A percentile compares a stretch with the other conserved stretches of the same genome.
Conservation (phyloP, 2,329 filamentous ascomycete genomes). For the Fusarium continuum region DNA sequence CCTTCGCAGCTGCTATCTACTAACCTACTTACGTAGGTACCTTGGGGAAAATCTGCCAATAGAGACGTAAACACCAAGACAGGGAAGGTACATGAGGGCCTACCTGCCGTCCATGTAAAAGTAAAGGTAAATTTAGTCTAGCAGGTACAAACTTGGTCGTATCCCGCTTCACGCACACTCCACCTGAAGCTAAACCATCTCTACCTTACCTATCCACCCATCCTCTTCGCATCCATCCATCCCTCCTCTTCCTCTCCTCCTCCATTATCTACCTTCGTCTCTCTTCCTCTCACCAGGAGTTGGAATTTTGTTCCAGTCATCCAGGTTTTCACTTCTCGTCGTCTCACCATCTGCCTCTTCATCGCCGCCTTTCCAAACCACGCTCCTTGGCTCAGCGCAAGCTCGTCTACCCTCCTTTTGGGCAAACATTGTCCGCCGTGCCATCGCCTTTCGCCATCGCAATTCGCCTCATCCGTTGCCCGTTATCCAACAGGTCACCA, state of each 20-base stretch:
- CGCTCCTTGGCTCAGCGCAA: constrained; percentile 52
- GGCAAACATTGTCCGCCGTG: constrained; percentile 47
- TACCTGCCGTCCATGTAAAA: constrained; percentile 20
- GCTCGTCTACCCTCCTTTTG: constrained; percentile 52
- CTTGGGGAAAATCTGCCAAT: constrained; percentile 1
- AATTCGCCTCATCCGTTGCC: constrained; percentile 41
- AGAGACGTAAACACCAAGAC: not conserved
- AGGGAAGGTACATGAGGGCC: constrained; percentile 18
- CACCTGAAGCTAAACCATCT: constrained; percentile 40
- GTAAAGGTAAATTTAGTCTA: constrained; percentile 26
- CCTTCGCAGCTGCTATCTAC: constrained; percentile 19
- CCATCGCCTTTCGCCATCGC: constrained; percentile 44
- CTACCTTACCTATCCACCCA: constrained; percentile 32
- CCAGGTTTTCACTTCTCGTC: constrained; percentile 53
- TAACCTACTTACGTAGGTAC: no score
- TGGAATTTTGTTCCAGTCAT: constrained; percentile 54
- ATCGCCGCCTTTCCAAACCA: constrained; percentile 49
- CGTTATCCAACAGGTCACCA: constrained; percentile 37
- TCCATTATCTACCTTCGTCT: constrained; percentile 39
- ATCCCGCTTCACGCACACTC: constrained; percentile 32
- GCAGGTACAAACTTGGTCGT: constrained; percentile 32
- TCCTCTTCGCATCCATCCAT: constrained; percentile 33
- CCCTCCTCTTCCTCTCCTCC: constrained; percentile 38
- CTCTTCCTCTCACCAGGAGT: constrained; percentile 46
- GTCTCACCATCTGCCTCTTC: constrained; percentile 50